phyloP scores from a whole-genome alignment of 1,139 yeast species.

The Sugiyamaella grinbergsii region DNA sequence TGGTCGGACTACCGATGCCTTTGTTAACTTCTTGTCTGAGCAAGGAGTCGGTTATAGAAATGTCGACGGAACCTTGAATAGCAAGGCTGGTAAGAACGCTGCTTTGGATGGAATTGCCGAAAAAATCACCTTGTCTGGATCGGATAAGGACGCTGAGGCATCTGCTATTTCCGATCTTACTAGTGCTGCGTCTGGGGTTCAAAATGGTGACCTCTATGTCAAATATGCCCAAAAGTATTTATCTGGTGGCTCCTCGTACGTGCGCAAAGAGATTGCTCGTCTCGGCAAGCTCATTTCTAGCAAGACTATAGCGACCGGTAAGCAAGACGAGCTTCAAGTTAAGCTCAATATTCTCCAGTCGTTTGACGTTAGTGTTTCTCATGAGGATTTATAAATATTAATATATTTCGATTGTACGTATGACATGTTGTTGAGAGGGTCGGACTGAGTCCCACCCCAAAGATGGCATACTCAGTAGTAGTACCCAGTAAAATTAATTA shows the following conservation, averaged over 20 bases:
- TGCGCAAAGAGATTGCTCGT: conserved; percentile 55
- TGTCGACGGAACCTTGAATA: conserved; percentile 53
- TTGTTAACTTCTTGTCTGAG: conserved; percentile 55
- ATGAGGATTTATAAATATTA: conserved; percentile 15
- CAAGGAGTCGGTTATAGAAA: conserved; percentile 57
- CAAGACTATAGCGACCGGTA: conserved; percentile 41
- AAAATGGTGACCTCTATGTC: conserved; percentile 49
- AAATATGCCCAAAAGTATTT: conserved; percentile 52
- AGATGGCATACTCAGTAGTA: too few relatives aligned
- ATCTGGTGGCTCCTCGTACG: conserved; percentile 51
- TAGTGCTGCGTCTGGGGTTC: conserved; percentile 33
- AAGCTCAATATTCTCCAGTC: conserved; percentile 40
- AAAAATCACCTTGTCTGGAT: conserved; percentile 23
- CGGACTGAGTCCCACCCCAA: too few relatives aligned
- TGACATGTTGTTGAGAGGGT: too few relatives aligned
- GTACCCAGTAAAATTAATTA: too few relatives aligned
- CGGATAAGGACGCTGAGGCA: conserved; percentile 20
- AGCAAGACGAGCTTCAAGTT: conserved; percentile 40
- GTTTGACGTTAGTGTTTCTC: conserved; percentile 23
- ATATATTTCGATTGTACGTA: too few relatives aligned
- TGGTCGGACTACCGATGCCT: conserved; percentile 47
- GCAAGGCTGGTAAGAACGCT: conserved; percentile 57
- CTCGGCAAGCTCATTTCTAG: conserved; percentile 51
- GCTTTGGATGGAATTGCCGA: conserved; percentile 45
- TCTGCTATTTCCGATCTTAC: conserved; percentile 27